These are phyloP conservation scores for Saururus chinensis DNA, from an alignment of 164 flowering plant genomes.

Conservation along the genomic window DNA sequence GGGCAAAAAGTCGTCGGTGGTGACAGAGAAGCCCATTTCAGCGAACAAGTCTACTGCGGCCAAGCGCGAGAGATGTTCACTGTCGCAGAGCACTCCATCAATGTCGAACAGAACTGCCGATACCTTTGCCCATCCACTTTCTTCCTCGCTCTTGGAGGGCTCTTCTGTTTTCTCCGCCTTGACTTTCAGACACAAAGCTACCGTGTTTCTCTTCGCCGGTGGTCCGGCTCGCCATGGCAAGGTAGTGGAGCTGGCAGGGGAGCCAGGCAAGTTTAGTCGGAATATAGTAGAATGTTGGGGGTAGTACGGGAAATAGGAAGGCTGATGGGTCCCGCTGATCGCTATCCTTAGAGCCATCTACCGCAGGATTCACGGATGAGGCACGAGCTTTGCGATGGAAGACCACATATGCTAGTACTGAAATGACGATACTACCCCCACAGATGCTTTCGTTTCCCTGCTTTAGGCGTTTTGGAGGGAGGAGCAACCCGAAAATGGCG, in stretches of 20 bases:
- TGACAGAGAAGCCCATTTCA: constrained; percentile 82
- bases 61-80: constrained; percentile 75
- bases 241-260: background rate
- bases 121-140: constrained; percentile 68
- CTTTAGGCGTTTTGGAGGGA: too few relatives aligned
- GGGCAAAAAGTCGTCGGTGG: constrained; percentile 73
- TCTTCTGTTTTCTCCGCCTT: background rate
- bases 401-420: too few relatives aligned
- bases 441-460: too few relatives aligned
- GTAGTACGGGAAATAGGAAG: too few relatives aligned
- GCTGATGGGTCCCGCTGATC: too few relatives aligned
- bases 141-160: background rate
- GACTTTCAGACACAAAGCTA: background rate
- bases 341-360: too few relatives aligned
- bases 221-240: background rate
- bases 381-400: too few relatives aligned
- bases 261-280: background rate
- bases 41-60: constrained; percentile 85
- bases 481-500: too few relatives aligned
- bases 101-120: constrained; percentile 94
- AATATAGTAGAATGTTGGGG: too few relatives aligned
- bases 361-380: too few relatives aligned
- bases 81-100: constrained; percentile 95
- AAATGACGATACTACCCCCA: too few relatives aligned
- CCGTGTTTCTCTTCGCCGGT: background rate